phyloP scores from a whole-genome alignment of 495 filamentous ascomycete genomes.

The Penicillium antarcticum region DNA sequence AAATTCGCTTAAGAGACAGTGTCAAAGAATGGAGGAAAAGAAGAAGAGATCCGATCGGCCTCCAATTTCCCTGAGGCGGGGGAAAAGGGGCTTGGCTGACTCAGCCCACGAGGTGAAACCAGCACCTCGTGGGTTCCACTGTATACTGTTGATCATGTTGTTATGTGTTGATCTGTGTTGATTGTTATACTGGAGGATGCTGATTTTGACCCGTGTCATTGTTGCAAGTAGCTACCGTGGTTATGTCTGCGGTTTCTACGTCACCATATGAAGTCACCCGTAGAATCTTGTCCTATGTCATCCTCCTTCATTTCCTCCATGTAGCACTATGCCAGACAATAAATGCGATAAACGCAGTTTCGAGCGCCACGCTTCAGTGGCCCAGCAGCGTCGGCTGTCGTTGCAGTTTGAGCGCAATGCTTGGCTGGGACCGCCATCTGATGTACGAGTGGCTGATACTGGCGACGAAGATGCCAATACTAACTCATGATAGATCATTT shows the following conservation, averaged over 20 bases:
- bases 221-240: not conserved
- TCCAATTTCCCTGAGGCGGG: slow-evolving; percentile 22
- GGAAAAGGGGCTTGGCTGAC: slow-evolving; percentile 41
- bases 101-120: slow-evolving; percentile 21
- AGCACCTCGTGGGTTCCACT: not conserved
- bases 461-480: not conserved
- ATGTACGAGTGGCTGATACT: slow-evolving; percentile 12
- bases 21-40: not conserved
- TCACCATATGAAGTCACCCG: slow-evolving; percentile 7
- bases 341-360: slow-evolving; percentile 8
- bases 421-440: slow-evolving; percentile 18
- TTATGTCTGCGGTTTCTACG: slow-evolving; percentile 4
- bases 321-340: slow-evolving; percentile 8
- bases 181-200: no score
- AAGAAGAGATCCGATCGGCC: slow-evolving; percentile 4
- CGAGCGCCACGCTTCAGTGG: slow-evolving; percentile 30
- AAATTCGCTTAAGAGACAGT: not conserved
- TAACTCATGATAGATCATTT: slow-evolving; percentile 51
- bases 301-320: not conserved
- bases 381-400: slow-evolving; percentile 30
- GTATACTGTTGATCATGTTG: not conserved
- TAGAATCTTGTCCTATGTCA: not conserved
- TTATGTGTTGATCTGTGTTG: no score
- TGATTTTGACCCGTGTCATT: not conserved
- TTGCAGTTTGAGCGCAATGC: slow-evolving; percentile 21